Base-by-base conservation (phyloP, 164 flowering plant genomes). In the Aristolochia contorta region DNA sequence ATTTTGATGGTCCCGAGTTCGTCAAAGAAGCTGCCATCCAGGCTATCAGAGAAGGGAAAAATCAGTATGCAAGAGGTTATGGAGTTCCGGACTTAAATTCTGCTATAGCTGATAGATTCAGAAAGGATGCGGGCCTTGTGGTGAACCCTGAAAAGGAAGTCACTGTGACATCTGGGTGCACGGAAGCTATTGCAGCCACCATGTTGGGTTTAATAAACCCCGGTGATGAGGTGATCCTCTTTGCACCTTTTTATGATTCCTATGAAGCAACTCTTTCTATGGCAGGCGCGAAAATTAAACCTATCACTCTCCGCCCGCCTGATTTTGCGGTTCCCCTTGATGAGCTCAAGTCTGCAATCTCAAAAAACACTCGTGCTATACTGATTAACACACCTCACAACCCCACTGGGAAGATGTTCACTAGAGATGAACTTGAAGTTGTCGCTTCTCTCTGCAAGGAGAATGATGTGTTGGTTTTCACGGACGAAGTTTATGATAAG, bases 181-280 rank as follows among this genome's bases (percentile, higher is more conserved):
- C 97, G 18, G 99, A 93, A 77, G 99, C 97, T 19, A 93, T 93
- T 56, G 96, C 97, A 46, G 97, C 99, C n/a, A 82, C 95, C 56
- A 80, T 91, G 45, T 76, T 93, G 53, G 99, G 99, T 18, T 69
- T 93, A 71, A 88, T 93, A 72, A 82, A 93, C 69, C 96, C 99
- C 13, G 97, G 87, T 20, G 99, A 93, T 67, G 99, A 93, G 64
- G 99, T 93, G 15, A 78, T 93, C 71, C 69, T 93, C 55, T 86
- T 93, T 71, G 94, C 99, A 55, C 99, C 99, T 16, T 93, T 93
- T 65, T 93, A 90, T 66, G 99, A 93, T 72, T 88, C 97, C 33
- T 93, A 93, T 65, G 93, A 84, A 75, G 95, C 99, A 14, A 86
- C 96, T 12, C 82, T 91, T 6, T 91, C 92, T 47, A 93, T 93